Evolutionary conservation across 1,284 basidiomycete species (phyloP), one percentile per base, ranked within the genome.

Genomic region (Singerocomus rubriflavus): DNA sequence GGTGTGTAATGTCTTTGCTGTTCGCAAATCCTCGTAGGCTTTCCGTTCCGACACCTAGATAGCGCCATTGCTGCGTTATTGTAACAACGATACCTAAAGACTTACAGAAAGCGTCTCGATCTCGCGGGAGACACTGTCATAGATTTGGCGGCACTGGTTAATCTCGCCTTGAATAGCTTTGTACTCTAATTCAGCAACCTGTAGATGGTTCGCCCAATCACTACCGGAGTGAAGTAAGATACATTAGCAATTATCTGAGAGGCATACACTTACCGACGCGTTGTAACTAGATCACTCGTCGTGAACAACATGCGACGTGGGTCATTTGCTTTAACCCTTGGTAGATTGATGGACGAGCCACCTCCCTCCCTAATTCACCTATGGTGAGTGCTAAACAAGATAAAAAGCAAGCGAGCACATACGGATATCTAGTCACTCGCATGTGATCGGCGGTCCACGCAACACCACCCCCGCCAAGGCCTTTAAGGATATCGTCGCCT

Each of bases 381-480:
- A 11, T 8, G 14, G 31, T 64, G 27, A 44, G 56, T 21, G 32
- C 51, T 17, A 51, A 27, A 39, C 13, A n/a, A 29, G 7, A 40
- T 5, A 40, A 35, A 25, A 37, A 35, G 30, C 31, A 30, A 53
- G 11, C 11, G 30, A 17, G 14, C 35, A 75, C 83, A 48, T 61
- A 88, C 85, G 73, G 63, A 63, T 77, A 91, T 51, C 82, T 80
- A 16, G 72, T 75, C 38, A 90, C 82, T 16, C 67, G 67, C 67
- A 83, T 86, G 8, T 69, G 63, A 58, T 90, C 86, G 0, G 70
- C 72, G 5, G 82, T 78, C 78, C 80, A 83, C 6, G 80, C 84
- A n/a, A 66, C 61, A 12, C 84, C 79, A 35, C 72, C 79, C 13
- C 73, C 68, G 7, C 66, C 60, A 16, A 84, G 54, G 11, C 64